A percentile compares a stretch with the other conserved stretches of the same genome.
Conservation (phyloP, 1,139 yeast species). For the Wickerhamomyces sp. region DNA sequence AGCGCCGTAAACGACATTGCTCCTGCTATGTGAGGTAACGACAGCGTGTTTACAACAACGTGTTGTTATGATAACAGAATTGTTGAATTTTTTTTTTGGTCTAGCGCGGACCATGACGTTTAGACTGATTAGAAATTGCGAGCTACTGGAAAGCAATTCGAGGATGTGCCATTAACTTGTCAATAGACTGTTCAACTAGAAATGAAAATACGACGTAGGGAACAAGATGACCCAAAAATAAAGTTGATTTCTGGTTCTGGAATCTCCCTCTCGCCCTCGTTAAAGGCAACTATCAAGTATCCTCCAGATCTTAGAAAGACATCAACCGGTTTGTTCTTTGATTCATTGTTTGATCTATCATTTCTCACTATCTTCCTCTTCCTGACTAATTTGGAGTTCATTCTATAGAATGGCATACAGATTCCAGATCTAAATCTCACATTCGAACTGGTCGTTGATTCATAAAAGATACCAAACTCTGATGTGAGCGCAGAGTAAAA, state of each 20-base stretch:
- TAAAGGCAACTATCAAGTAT: constrained; percentile 49
- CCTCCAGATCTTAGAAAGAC: constrained; percentile 54
- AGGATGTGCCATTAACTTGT: too few relatives aligned
- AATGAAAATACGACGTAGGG: constrained; percentile 22
- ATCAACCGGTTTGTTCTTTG: constrained; percentile 27
- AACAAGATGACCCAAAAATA: constrained; percentile 27
- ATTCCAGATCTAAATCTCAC: constrained; percentile 42
- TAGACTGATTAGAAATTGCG: not conserved
- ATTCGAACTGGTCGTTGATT: constrained; percentile 23
- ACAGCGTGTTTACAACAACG: not conserved
- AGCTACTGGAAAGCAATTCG: not conserved
- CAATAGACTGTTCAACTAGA: constrained; percentile 7
- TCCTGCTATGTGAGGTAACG: not conserved
- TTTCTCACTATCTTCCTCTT: constrained; percentile 25
- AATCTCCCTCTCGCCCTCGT: constrained; percentile 30
- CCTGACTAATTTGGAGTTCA: constrained; percentile 38
- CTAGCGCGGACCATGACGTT: not conserved
- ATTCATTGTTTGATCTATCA: constrained; percentile 10
- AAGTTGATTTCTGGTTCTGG: constrained; percentile 42
- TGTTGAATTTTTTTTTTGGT: not conserved
- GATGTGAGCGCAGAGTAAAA: constrained; percentile 48
- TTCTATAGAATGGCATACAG: constrained; percentile 47
- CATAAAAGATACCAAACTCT: constrained; percentile 50
- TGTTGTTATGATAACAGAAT: not conserved
- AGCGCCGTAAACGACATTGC: constrained; percentile 67